Evolutionary conservation across 306 rosid genomes (phyloP).

Genomic region (Hylodesmum podocarpum): DNA sequence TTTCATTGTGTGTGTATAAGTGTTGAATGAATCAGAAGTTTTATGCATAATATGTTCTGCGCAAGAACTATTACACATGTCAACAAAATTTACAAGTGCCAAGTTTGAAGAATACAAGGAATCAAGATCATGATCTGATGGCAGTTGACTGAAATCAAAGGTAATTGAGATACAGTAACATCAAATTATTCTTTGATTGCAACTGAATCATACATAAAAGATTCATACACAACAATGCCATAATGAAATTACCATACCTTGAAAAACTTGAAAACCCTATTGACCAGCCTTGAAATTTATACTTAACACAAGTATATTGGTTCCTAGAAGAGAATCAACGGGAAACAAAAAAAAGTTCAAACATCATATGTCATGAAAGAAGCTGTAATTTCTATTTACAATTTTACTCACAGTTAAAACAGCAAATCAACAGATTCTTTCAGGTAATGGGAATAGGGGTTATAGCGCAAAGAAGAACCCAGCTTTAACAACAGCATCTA

Average conservation of each 20-base stretch:
- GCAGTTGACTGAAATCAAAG: constrained; percentile 5
- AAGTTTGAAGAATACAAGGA: background rate
- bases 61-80: background rate
- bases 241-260: constrained; percentile 32
- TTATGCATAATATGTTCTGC: background rate
- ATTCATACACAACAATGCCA: constrained; percentile 17
- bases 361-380: background rate
- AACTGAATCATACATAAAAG: background rate
- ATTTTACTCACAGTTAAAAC: background rate
- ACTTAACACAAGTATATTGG: constrained; percentile 26
- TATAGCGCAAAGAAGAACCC: background rate
- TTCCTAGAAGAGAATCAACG: constrained; percentile 30
- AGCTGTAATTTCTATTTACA: background rate
- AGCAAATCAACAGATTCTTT: background rate
- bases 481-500: background rate
- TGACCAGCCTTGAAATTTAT: constrained; percentile 28
- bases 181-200: background rate
- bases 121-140: background rate
- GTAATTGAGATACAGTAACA: constrained; percentile 1
- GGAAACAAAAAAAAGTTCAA: constrained; percentile 25
- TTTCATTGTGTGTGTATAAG: too few relatives aligned
- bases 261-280: constrained; percentile 32
- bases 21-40: background rate
- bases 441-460: background rate
- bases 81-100: background rate